phyloP scores from a whole-genome alignment of 345 rosid genomes.

The Brassica cretica region DNA sequence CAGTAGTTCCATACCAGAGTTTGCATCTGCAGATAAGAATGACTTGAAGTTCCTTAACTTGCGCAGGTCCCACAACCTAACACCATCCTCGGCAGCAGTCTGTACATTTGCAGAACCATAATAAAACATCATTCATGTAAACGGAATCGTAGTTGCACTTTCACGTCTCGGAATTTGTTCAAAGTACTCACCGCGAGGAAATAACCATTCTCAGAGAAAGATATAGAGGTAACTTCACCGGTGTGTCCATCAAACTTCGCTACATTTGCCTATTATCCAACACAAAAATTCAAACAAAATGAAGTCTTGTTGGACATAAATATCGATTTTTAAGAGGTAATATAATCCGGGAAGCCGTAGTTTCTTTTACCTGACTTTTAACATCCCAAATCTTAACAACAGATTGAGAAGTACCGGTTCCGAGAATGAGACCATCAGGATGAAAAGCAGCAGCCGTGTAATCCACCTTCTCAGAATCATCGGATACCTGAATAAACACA shows the following conservation, averaged over 20 bases:
- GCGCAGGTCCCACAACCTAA: constrained; percentile 94
- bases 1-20: constrained; percentile 58
- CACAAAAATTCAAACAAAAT: background rate
- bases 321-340: background rate
- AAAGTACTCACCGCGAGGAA: constrained; percentile 75
- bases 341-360: background rate
- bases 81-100: constrained; percentile 96
- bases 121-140: constrained; percentile 2
- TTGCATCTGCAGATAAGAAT: constrained; percentile 59
- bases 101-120: constrained; percentile 40
- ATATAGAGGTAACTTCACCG: constrained; percentile 86
- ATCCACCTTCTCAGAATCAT: constrained; percentile 54
- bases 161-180: background rate
- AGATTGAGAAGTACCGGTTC: constrained; percentile 86
- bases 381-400: constrained; percentile 98
- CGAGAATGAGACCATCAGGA: constrained; percentile 99
- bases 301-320: background rate
- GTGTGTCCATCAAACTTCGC: constrained; percentile 85
- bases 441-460: constrained; percentile 96
- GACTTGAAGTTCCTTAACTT: constrained; percentile 89
- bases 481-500: constrained; percentile 62
- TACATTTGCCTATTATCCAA: constrained; percentile 67
- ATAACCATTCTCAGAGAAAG: constrained; percentile 98
- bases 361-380: constrained; percentile 71
- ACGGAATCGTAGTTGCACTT: background rate